phyloP scores from a whole-genome alignment of 139 green algal genomes.

The Coelastrella sp. region DNA sequence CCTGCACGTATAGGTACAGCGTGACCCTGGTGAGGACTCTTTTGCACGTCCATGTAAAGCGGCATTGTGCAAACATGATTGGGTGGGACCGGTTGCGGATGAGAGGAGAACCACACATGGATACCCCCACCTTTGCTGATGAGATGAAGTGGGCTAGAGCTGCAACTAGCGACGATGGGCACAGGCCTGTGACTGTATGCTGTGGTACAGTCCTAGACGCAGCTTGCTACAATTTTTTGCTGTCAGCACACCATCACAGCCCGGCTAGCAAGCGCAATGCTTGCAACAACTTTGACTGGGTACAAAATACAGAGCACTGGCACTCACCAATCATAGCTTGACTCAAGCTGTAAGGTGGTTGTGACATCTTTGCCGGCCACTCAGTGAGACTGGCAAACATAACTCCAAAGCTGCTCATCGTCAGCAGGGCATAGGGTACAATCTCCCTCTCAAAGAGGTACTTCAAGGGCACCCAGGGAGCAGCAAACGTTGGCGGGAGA shows the following conservation, averaged over 20 bases:
- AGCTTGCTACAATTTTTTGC: no score
- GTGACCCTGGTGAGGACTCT: not conserved
- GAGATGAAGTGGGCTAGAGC: no score
- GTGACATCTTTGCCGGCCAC: conserved; percentile 26
- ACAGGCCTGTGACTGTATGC: no score
- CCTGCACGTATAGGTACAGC: not conserved
- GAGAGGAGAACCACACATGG: not conserved
- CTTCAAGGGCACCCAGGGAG: conserved; percentile 21
- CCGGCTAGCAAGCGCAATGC: no score
- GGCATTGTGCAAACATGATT: not conserved
- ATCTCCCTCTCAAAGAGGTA: conserved; percentile 30
- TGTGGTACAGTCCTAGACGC: no score
- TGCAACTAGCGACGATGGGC: not conserved
- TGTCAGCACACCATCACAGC: no score
- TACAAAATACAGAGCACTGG: no score
- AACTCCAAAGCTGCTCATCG: conserved; percentile 7
- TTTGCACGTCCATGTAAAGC: no score
- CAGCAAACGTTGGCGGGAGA: not conserved
- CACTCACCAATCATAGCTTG: conserved; percentile 27
- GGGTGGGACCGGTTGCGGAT: no score
- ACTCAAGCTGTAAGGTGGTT: conserved; percentile 34
- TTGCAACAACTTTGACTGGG: no score
- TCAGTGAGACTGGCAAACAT: conserved; percentile 36
- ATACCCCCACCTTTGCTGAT: no score
- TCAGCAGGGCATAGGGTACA: conserved; percentile 7